Percentiles rank a stretch among this genome's conserved stretches.
These are phyloP conservation scores for Phoma sp. DNA, from an alignment of 2,329 filamentous ascomycete genomes.

Conservation along the genomic window DNA sequence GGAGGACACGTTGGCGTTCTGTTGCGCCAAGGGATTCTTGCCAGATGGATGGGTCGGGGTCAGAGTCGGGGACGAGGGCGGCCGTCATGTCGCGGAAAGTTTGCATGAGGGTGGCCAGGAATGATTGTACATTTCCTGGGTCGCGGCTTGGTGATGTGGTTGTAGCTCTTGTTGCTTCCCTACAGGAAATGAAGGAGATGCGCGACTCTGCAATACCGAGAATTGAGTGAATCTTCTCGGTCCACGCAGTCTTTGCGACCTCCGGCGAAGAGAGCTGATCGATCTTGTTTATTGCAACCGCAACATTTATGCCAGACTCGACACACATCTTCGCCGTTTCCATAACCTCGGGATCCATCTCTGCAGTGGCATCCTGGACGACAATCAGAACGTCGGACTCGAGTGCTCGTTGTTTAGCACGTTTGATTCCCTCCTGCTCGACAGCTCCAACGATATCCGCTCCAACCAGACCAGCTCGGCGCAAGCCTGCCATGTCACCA, in stretches of 20 bases:
- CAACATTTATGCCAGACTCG: slow-evolving; percentile 57
- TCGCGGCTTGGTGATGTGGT: slow-evolving; percentile 44
- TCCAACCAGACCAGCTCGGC: slow-evolving; percentile 54
- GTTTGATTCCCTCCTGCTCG: slow-evolving; percentile 87
- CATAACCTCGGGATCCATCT: slow-evolving; percentile 66
- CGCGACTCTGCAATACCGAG: slow-evolving; percentile 45
- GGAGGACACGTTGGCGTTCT: slow-evolving; percentile 82
- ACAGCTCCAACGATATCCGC: slow-evolving; percentile 67
- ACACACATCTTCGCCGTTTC: slow-evolving; percentile 60
- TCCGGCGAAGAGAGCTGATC: slow-evolving; percentile 56
- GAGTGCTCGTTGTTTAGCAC: slow-evolving; percentile 79
- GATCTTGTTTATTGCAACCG: slow-evolving; percentile 67
- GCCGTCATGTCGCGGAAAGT: slow-evolving; percentile 75
- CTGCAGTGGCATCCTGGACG: slow-evolving; percentile 70
- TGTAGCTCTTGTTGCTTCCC: slow-evolving; percentile 51
- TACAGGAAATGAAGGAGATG: slow-evolving; percentile 75
- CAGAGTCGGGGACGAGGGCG: slow-evolving; percentile 50
- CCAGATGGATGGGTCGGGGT: slow-evolving; percentile 68
- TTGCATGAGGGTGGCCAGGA: slow-evolving; percentile 70
- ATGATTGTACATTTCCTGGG: slow-evolving; percentile 69
- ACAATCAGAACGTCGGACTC: slow-evolving; percentile 87
- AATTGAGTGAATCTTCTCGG: slow-evolving; percentile 24
- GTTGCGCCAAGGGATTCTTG: slow-evolving; percentile 89
- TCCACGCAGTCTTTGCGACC: slow-evolving; percentile 23
- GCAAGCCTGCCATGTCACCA: slow-evolving; percentile 90